Evolutionary conservation across 768 basidiomycete species (phyloP).

Genomic region (Rhodotorula toruloides): DNA sequence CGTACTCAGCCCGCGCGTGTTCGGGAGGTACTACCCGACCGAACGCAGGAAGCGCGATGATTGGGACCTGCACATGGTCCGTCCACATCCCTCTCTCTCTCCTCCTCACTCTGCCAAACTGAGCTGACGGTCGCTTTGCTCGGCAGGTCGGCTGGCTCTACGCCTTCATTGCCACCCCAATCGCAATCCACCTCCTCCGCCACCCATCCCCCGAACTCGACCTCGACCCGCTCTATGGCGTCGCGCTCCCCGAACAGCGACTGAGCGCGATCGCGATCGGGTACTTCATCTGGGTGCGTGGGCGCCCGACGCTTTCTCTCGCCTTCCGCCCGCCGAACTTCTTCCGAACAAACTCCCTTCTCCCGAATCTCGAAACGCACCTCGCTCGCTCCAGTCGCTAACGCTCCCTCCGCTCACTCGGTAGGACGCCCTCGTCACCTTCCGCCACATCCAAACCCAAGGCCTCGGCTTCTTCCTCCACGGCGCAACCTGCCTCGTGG

Average conservation of each 20-base stretch:
- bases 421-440: conserved; percentile 32
- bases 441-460: conserved; percentile 27
- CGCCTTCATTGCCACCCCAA: conserved; percentile 30
- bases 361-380: background rate
- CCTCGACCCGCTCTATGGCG: conserved; percentile 28
- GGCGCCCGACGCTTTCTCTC: too few relatives aligned
- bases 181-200: conserved; percentile 21
- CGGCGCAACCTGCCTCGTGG: conserved; percentile 30
- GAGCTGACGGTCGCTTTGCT: background rate
- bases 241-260: conserved; percentile 20
- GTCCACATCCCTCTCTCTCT: background rate
- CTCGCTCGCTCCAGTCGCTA: too few relatives aligned
- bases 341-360: too few relatives aligned
- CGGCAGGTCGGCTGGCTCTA: conserved; percentile 38
- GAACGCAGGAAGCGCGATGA: conserved; percentile 25
- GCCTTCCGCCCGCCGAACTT: background rate
- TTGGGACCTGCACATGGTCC: conserved; percentile 38
- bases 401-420: background rate
- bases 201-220: conserved; percentile 16
- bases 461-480: conserved; percentile 38
- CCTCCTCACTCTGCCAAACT: background rate
- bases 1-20: conserved; percentile 11
- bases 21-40: conserved; percentile 23
- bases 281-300: conserved; percentile 35
- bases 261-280: conserved; percentile 32